Base-by-base conservation (phyloP, 2,329 filamentous ascomycete species). In the Phyllosticta paracitricarpa region DNA sequence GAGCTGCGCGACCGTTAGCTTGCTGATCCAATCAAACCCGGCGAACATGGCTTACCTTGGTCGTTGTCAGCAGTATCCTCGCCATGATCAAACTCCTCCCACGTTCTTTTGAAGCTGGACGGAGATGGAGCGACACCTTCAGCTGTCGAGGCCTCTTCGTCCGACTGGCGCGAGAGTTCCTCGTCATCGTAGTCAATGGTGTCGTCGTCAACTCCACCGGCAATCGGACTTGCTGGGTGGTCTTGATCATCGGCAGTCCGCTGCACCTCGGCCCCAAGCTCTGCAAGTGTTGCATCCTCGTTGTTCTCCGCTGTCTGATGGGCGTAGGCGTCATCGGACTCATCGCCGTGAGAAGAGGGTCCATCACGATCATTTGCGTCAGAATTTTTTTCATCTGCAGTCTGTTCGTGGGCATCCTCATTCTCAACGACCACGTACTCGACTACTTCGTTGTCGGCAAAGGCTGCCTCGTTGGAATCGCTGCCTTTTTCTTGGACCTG, bases 61-160 rank as follows among this genome's bases (percentile, higher is more conserved):
- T 59, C 56, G 26, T 63, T 54, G 30, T 24, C 56, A 25, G 55
- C 54, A n/a, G 62, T 55, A 4, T 59, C 54, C 2, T 54, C 56
- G 28, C 56, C 61, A 19, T 63, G 63, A 24, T 58, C 61, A 51
- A 63, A 40, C 35, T 65, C 64, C 28, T 64, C 63, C 33, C 64
- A 57, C 28, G 26, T 54, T 17, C 64, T 61, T 53, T 66, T 66
- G 51, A 48, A 59, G 24, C 58, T 63, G 48, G 64, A 64, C 17
- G 52, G 51, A 24, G 59, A 58, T 40, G 33, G 26, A 51, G 26
- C 40, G n/a, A 54, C 58, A 58, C 35, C 40, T 33, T 61, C 58
- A 28, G 58, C 22, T 17, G 40, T 19, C 30, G 54, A 28, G 24
- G 54, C 25, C 28, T 30, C 28, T 26, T 62, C 30, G 25, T 57